Percentiles rank a stretch among this genome's conserved stretches.
These are phyloP conservation scores for Fimicolochytrium jonesii DNA, from an alignment of 192 early-diverging fungal species.

Conservation along the genomic window DNA sequence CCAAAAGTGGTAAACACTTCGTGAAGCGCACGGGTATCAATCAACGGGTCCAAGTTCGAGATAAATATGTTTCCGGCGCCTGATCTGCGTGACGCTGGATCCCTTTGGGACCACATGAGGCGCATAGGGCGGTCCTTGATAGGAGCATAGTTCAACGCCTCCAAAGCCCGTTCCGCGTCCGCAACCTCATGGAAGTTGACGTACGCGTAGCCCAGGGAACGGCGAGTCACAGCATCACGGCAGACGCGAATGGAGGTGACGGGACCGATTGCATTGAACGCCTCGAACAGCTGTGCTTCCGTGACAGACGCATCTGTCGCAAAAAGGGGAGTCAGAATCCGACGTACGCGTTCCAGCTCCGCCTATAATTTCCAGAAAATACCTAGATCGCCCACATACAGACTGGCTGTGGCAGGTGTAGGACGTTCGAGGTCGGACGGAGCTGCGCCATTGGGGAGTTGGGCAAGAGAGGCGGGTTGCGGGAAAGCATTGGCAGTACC, in stretches of 20 bases:
- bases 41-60: constrained; percentile 93
- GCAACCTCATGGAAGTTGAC: constrained; percentile 92
- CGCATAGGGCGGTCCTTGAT: constrained; percentile 91
- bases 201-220: constrained; percentile 93
- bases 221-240: constrained; percentile 91
- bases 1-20: constrained; percentile 97
- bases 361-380: not conserved
- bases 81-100: constrained; percentile 84
- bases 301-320: constrained; percentile 79
- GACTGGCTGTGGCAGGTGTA: constrained; percentile 25
- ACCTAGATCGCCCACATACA: constrained; percentile 93
- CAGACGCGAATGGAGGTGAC: constrained; percentile 96
- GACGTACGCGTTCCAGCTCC: not conserved
- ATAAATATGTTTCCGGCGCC: constrained; percentile 96
- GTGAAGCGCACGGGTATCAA: constrained; percentile 98
- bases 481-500: constrained; percentile 32
- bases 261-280: constrained; percentile 90
- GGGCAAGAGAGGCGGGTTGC: constrained; percentile 25
- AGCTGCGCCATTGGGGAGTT: constrained; percentile 26
- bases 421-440: constrained; percentile 18
- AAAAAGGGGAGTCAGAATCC: not conserved
- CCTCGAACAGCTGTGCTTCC: constrained; percentile 93
- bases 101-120: constrained; percentile 99
- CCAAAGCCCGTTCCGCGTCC: constrained; percentile 82
- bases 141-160: constrained; percentile 88